These are phyloP conservation scores for Scheffersomyces quercinus DNA, from an alignment of 1,139 yeast species.

Conservation along the genomic window DNA sequence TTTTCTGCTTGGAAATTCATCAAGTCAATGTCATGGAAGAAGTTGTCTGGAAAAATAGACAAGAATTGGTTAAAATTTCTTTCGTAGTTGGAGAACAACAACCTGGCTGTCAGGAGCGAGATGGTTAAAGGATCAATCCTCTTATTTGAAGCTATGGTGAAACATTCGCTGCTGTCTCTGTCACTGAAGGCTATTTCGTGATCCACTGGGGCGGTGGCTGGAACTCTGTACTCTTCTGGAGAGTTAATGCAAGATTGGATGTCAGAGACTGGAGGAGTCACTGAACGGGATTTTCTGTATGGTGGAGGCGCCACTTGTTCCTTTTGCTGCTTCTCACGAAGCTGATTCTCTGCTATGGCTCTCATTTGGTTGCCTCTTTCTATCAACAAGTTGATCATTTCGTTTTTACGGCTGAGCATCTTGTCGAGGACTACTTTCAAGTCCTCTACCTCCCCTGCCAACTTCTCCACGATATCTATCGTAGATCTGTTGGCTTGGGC, in stretches of 20 bases:
- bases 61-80: slow-evolving; percentile 34
- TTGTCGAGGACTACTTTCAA: slow-evolving; percentile 28
- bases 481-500: slow-evolving; percentile 28
- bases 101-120: slow-evolving; percentile 28
- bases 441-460: slow-evolving; percentile 30
- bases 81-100: slow-evolving; percentile 32
- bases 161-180: slow-evolving; percentile 8
- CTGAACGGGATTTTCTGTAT: slow-evolving; percentile 5
- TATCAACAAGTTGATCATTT: slow-evolving; percentile 25
- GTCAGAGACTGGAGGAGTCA: slow-evolving; percentile 17
- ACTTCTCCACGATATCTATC: slow-evolving; percentile 29
- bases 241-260: slow-evolving; percentile 32
- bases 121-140: slow-evolving; percentile 23
- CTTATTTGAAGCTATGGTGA: slow-evolving; percentile 17
- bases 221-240: slow-evolving; percentile 10
- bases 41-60: slow-evolving; percentile 44
- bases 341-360: not conserved
- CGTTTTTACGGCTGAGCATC: slow-evolving; percentile 25
- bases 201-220: slow-evolving; percentile 8
- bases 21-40: slow-evolving; percentile 28
- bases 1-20: slow-evolving; percentile 28
- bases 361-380: slow-evolving; percentile 13
- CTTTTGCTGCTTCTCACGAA: not conserved
- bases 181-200: slow-evolving; percentile 12
- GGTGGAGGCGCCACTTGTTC: slow-evolving; percentile 2